These are phyloP conservation scores for Nevesoporus exiguus DNA, from an alignment of 768 basidiomycete species.

Conservation along the genomic window DNA sequence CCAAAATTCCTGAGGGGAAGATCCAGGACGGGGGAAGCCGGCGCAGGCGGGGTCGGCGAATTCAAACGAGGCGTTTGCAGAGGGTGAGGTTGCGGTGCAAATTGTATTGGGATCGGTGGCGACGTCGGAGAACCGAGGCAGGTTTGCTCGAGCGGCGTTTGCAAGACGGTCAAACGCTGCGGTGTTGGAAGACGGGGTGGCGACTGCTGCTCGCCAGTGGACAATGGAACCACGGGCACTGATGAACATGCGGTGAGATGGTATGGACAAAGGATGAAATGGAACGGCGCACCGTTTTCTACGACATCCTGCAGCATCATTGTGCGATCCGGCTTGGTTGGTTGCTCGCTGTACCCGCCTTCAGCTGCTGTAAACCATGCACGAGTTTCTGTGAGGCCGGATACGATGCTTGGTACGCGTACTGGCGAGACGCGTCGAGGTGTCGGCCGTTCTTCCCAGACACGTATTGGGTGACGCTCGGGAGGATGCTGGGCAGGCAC, in stretches of 20 bases:
- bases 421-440: constrained; percentile 14
- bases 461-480: constrained; percentile 25
- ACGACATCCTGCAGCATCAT: neutral
- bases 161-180: neutral
- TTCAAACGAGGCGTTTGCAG: neutral
- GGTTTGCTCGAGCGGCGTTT: neutral
- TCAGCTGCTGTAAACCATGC: neutral
- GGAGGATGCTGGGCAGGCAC: neutral
- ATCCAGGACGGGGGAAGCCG: constrained; percentile 9
- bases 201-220: neutral
- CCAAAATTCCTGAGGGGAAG: constrained; percentile 1
- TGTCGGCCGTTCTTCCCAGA: constrained; percentile 24
- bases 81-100: neutral
- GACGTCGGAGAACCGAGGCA: neutral
- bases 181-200: neutral
- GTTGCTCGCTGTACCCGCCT: neutral
- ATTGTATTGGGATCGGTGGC: neutral
- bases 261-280: neutral
- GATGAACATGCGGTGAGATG: constrained; percentile 5
- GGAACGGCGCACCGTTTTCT: constrained; percentile 9
- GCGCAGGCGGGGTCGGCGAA: neutral
- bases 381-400: neutral
- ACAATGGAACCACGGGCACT: constrained; percentile 2
- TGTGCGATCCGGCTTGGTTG: neutral
- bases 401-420: neutral